Evolutionary conservation across 441 rosid genomes (phyloP).

Genomic region (Hura crepitans): DNA sequence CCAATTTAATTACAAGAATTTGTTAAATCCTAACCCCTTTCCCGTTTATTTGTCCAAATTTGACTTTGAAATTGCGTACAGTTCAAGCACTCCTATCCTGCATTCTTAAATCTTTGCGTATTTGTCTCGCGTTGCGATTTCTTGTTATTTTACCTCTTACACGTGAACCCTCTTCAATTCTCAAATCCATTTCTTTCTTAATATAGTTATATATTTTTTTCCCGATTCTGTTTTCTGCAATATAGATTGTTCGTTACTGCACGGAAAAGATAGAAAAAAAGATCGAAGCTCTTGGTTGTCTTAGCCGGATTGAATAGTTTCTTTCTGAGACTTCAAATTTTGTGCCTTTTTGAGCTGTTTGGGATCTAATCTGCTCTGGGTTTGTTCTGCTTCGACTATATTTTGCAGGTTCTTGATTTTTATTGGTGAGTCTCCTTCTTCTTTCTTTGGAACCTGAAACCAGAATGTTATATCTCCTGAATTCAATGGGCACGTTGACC

Average conservation of each 20-base stretch:
- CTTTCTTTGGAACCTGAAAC: slow-evolving; percentile 23
- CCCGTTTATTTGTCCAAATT: slow-evolving; percentile 20
- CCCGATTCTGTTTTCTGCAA: slow-evolving; percentile 8
- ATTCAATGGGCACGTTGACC: slow-evolving; percentile 34
- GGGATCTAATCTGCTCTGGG: slow-evolving; percentile 60
- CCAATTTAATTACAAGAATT: slow-evolving; percentile 17
- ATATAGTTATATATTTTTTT: neutral
- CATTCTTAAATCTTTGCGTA: slow-evolving; percentile 25
- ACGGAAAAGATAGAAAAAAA: slow-evolving; percentile 8
- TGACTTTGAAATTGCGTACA: slow-evolving; percentile 54
- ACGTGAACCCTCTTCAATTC: slow-evolving; percentile 6
- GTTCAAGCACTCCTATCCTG: slow-evolving; percentile 32
- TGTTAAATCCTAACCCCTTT: neutral
- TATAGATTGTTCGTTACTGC: slow-evolving; percentile 20
- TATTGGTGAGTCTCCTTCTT: slow-evolving; percentile 36
- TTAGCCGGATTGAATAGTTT: slow-evolving; percentile 16
- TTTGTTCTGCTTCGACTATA: slow-evolving; percentile 33
- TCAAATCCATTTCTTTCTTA: neutral
- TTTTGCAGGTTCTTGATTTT: slow-evolving; percentile 31
- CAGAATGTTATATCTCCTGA: slow-evolving; percentile 29
- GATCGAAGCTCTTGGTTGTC: slow-evolving; percentile 1
- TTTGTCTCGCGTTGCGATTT: slow-evolving; percentile 25
- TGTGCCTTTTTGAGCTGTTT: slow-evolving; percentile 31
- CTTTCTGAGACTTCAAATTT: slow-evolving; percentile 18
- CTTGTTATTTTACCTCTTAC: slow-evolving; percentile 15